Conservation (phyloP, 306 rosid genomes). For the Hylodesmum podocarpum region DNA sequence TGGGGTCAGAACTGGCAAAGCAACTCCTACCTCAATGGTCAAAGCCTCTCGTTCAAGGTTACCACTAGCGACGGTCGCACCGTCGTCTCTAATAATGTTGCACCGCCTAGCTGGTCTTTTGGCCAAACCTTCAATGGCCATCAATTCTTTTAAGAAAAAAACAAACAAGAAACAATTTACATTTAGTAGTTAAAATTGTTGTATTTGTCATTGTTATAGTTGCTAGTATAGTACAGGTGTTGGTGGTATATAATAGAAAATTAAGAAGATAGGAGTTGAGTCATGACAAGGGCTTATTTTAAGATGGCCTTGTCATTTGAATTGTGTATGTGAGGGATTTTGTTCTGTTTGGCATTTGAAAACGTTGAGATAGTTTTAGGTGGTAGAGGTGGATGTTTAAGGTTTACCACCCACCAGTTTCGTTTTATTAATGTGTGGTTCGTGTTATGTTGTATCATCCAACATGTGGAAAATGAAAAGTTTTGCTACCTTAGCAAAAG, state of each 20-base stretch:
- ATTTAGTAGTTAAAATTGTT: neutral
- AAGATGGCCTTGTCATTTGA: conserved; percentile 32
- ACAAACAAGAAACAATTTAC: neutral
- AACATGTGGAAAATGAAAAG: neutral
- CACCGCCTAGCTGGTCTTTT: conserved; percentile 64
- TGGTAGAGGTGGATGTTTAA: conserved; percentile 54
- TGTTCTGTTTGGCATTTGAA: conserved; percentile 26
- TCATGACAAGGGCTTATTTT: conserved; percentile 44
- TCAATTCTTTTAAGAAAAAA: conserved; percentile 41
- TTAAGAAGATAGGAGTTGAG: conserved; percentile 10
- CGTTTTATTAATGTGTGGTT: neutral
- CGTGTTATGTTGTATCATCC: neutral
- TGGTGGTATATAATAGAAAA: neutral
- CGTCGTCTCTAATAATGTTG: conserved; percentile 49
- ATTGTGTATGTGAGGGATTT: conserved; percentile 14
- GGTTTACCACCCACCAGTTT: conserved; percentile 48
- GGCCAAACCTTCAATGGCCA: conserved; percentile 68
- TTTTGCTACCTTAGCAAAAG: neutral
- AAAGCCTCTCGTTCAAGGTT: conserved; percentile 70
- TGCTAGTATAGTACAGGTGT: neutral
- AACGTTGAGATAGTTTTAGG: conserved; percentile 33
- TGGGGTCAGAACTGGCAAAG: conserved; percentile 97
- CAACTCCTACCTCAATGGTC: conserved; percentile 65
- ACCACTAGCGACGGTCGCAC: conserved; percentile 66
- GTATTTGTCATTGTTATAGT: neutral